Evolutionary conservation across 2,329 filamentous ascomycete genomes (phyloP).

Genomic region (Beauveria asiatica): DNA sequence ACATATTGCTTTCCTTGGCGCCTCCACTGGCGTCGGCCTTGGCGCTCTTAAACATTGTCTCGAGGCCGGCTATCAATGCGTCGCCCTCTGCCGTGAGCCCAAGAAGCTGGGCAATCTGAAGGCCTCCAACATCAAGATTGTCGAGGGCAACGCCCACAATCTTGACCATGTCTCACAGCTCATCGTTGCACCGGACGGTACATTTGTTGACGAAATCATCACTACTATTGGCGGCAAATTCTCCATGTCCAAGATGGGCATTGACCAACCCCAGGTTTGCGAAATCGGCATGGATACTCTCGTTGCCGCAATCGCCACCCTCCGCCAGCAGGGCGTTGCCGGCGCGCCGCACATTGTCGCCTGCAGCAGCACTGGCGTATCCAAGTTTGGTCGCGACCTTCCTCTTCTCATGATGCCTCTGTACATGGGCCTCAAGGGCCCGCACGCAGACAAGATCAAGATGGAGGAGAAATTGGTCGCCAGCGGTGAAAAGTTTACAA

Average conservation of each 20-base stretch:
- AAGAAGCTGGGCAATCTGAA: slow-evolving; percentile 36
- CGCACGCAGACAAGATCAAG: slow-evolving; percentile 39
- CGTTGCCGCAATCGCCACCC: slow-evolving; percentile 27
- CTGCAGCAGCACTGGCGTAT: slow-evolving; percentile 33
- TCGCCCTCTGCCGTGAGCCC: slow-evolving; percentile 42
- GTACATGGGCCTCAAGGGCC: slow-evolving; percentile 32
- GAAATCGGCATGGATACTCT: slow-evolving; percentile 34
- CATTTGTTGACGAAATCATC: slow-evolving; percentile 37
- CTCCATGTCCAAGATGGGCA: slow-evolving; percentile 24
- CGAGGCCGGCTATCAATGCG: slow-evolving; percentile 35
- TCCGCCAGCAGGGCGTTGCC: slow-evolving; percentile 19
- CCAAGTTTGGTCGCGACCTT: slow-evolving; percentile 29
- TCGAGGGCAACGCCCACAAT: slow-evolving; percentile 41
- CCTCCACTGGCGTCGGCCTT: slow-evolving; percentile 41
- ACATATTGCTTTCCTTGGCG: slow-evolving; percentile 44
- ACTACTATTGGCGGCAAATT: slow-evolving; percentile 37
- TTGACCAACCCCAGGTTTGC: slow-evolving; percentile 42
- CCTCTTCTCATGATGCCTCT: slow-evolving; percentile 35
- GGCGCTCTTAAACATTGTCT: slow-evolving; percentile 37
- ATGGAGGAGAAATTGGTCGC: slow-evolving; percentile 31
- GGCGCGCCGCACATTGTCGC: slow-evolving; percentile 27
- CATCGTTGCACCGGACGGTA: slow-evolving; percentile 22
- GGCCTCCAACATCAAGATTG: slow-evolving; percentile 32
- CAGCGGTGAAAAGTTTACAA: slow-evolving; percentile 25
- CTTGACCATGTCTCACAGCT: slow-evolving; percentile 26